Conservation (phyloP, 2,329 filamentous ascomycete genomes). For the Trichoderma polysporum region DNA sequence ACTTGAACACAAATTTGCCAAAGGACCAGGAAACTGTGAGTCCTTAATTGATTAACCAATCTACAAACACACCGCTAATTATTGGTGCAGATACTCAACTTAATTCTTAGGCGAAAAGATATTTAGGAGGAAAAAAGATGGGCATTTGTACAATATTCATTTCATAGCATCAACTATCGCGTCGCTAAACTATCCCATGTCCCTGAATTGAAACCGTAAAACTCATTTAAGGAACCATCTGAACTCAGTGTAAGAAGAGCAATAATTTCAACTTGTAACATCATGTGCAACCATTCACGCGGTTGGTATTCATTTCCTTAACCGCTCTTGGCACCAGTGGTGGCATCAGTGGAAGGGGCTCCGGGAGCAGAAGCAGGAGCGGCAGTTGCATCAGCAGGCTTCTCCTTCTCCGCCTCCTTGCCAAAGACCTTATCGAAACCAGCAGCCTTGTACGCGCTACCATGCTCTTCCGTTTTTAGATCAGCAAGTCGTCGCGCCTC, state of each 20-base stretch:
- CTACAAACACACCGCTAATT: neutral
- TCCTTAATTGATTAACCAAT: neutral
- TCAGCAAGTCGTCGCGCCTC: slow-evolving; percentile 88
- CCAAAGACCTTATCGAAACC: slow-evolving; percentile 59
- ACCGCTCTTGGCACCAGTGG: slow-evolving; percentile 10
- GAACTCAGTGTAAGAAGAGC: neutral
- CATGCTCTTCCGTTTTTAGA: slow-evolving; percentile 70
- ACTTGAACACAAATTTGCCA: slow-evolving; percentile 60
- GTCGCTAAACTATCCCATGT: slow-evolving; percentile 18
- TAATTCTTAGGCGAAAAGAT: neutral
- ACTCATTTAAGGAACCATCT: neutral
- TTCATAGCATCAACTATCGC: slow-evolving; percentile 18
- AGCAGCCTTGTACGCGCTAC: slow-evolving; percentile 58
- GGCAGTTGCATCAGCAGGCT: slow-evolving; percentile 24
- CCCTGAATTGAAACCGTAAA: slow-evolving; percentile 22
- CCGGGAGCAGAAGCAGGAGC: slow-evolving; percentile 12
- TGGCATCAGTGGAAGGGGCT: neutral
- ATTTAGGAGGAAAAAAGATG: neutral
- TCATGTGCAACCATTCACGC: neutral
- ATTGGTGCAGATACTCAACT: neutral
- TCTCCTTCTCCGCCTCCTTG: slow-evolving; percentile 42
- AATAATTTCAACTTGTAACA: neutral
- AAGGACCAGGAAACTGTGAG: slow-evolving; percentile 35
- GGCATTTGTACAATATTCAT: slow-evolving; percentile 15
- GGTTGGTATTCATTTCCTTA: neutral